These are phyloP conservation scores for Mercurialis annua DNA, from an alignment of 345 rosid genomes.

Conservation along the genomic window DNA sequence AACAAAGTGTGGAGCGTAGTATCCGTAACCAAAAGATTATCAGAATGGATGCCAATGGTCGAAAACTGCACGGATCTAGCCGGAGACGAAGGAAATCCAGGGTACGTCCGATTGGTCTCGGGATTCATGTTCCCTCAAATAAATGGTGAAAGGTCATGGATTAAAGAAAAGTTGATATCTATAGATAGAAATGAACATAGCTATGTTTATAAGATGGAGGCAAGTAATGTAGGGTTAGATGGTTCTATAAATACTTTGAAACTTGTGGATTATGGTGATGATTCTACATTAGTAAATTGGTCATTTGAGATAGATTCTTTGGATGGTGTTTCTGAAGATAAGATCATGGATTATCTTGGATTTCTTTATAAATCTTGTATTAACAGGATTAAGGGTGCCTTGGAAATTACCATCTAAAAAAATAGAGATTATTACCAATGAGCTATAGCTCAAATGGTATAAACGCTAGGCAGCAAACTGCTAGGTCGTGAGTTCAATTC, in stretches of 20 bases:
- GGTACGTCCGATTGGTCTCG: conserved; percentile 42
- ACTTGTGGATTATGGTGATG: conserved; percentile 41
- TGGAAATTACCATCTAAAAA: conserved; percentile 23
- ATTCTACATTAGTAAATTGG: conserved; percentile 40
- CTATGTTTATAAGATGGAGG: conserved; percentile 47
- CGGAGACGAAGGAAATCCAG: conserved; percentile 45
- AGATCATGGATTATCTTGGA: conserved; percentile 41
- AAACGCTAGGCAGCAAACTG: too few relatives aligned
- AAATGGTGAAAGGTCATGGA: conserved; percentile 57
- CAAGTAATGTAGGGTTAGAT: conserved; percentile 52
- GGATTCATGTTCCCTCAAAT: conserved; percentile 60
- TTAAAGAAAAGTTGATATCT: conserved; percentile 50
- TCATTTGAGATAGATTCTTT: conserved; percentile 42
- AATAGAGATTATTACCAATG: too few relatives aligned
- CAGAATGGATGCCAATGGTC: conserved; percentile 62
- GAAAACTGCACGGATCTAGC: conserved; percentile 44
- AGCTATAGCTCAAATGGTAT: too few relatives aligned
- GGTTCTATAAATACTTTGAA: conserved; percentile 42
- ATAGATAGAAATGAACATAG: conserved; percentile 32
- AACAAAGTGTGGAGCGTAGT: conserved; percentile 44
- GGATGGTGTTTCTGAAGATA: conserved; percentile 41
- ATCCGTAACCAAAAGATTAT: conserved; percentile 39
- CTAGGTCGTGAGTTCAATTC: too few relatives aligned
- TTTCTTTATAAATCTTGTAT: conserved; percentile 53
- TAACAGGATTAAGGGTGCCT: conserved; percentile 40